Base-by-base conservation (phyloP, 2,329 filamentous ascomycete species). In the Aspergillus sp. region DNA sequence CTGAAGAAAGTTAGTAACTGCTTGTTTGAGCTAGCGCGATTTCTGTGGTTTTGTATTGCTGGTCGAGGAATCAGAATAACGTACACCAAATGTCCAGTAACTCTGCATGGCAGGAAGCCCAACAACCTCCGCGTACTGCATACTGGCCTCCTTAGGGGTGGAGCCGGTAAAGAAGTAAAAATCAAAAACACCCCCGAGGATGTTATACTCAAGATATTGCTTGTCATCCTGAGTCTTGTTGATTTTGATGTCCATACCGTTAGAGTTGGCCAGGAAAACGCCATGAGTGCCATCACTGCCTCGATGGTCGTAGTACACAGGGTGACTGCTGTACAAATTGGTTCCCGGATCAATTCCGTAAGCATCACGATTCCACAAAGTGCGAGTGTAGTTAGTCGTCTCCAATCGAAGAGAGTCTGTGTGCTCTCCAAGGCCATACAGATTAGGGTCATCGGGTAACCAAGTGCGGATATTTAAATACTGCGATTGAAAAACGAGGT, bases 391-490 rank as follows among this genome's bases (percentile, higher is more conserved):
- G 72, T 89, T 83, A 33, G 82, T 86, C 0, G 85, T 88, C 60
- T 87, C 86, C 58, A 92, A 78, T 47, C 84, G 82, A 66, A 91
- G 86, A 1, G 86, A 79, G 64, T 93, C 90, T 2, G 84, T 87
- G 70, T 91, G 88, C 74, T 93, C 90, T 37, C 90, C 90, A 2
- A 93, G 80, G 0, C 91, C 90, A 69, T 95, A 95, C 6, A 95
- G 76, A 65, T 89, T 85, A 0, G 90, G 88, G 53, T 86, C 78
- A 1, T 83, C 73, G 0, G 90, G 90, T 11, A 95, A 79, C 59
- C 80, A 83, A 2, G 90, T 93, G 44, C 88, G 83, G 58, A 93
- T 79, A 19, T 87, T 84, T 23, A 95, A 74, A 66, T 91, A 95
- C 72, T 95, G 90, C 11, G 85, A 85, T 74, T 95, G 87, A 65